A percentile compares a stretch with the other conserved stretches of the same genome.
These are phyloP conservation scores for Gaertneriomyces sp. DNA, from an alignment of 192 early-diverging fungal genomes.

Conservation along the genomic window DNA sequence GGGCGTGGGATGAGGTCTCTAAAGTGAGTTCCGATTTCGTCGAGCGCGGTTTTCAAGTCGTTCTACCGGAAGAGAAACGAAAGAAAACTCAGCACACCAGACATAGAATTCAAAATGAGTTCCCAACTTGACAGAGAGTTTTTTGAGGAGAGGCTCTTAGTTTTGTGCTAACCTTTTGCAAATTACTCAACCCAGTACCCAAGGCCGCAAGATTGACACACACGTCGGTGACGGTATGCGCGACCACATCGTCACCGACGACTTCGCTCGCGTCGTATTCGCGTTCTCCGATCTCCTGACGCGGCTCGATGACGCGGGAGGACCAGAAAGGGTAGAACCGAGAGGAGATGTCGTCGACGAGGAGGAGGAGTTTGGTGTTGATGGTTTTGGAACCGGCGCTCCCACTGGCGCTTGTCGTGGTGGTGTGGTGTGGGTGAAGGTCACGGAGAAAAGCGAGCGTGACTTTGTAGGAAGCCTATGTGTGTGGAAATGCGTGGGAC, in stretches of 20 bases:
- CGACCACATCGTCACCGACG: constrained; percentile 14
- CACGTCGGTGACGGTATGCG: constrained; percentile 19
- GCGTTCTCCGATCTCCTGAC: constrained; percentile 16
- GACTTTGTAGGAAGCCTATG: constrained; percentile 38
- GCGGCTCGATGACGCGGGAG: constrained; percentile 28
- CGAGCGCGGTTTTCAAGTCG: constrained; percentile 38
- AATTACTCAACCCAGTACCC: constrained; percentile 22
- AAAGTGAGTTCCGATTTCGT: constrained; percentile 32
- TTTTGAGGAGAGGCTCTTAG: background rate
- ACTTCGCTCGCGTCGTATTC: constrained; percentile 22
- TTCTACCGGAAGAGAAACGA: constrained; percentile 8
- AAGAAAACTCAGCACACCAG: background rate
- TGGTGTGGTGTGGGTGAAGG: constrained; percentile 8
- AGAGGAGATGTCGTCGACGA: constrained; percentile 31
- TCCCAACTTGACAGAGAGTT: background rate
- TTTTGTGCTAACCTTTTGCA: constrained; percentile 31
- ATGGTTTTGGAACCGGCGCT: background rate
- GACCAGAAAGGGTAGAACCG: constrained; percentile 50
- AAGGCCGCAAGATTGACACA: constrained; percentile 27
- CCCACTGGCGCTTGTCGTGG: too few relatives aligned
- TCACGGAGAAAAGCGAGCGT: constrained; percentile 36
- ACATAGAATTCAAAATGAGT: background rate
- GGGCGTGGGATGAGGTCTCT: constrained; percentile 31
- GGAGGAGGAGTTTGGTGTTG: constrained; percentile 29
- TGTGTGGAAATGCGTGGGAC: background rate